Evolutionary conservation across 345 rosid species (phyloP).

Genomic region (Orychophragmus violaceus): DNA sequence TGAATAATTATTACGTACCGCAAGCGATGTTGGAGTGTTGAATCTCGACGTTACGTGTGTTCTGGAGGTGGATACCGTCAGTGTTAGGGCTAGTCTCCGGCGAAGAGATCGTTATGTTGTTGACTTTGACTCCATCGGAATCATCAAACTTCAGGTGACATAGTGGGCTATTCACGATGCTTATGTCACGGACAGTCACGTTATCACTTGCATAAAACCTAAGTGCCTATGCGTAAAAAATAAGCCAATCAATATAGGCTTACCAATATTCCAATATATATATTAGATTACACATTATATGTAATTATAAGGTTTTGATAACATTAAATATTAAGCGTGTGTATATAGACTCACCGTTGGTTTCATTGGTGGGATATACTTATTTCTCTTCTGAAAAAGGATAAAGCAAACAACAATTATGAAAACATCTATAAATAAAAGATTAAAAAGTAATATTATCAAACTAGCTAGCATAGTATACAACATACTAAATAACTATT

Average conservation of each 20-base stretch:
- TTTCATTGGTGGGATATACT: constrained; percentile 53
- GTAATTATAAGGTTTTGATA: too few relatives aligned
- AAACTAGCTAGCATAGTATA: background rate
- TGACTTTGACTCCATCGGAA: constrained; percentile 49
- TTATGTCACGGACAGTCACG: constrained; percentile 67
- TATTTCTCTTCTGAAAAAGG: constrained; percentile 44
- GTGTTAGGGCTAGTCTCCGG: constrained; percentile 77
- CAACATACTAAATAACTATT: background rate
- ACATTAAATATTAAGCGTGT: background rate
- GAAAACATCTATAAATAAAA: background rate
- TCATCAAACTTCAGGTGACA: constrained; percentile 87
- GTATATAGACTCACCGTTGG: constrained; percentile 54
- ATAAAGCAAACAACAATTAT: background rate
- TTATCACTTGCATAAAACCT: constrained; percentile 69
- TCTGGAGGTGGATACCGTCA: constrained; percentile 89
- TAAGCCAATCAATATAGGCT: background rate
- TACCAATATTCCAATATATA: background rate
- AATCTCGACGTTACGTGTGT: constrained; percentile 70
- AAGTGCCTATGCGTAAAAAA: constrained; percentile 42
- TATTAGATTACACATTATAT: background rate
- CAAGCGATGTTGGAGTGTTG: constrained; percentile 60
- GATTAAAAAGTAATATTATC: background rate
- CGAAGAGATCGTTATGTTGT: constrained; percentile 61
- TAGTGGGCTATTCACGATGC: constrained; percentile 62
- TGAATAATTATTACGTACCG: constrained; percentile 37